Percentiles rank a stretch among this genome's conserved stretches.
Evolutionary conservation across 768 basidiomycete genomes (phyloP).

Genomic region (Calocybe indica): DNA sequence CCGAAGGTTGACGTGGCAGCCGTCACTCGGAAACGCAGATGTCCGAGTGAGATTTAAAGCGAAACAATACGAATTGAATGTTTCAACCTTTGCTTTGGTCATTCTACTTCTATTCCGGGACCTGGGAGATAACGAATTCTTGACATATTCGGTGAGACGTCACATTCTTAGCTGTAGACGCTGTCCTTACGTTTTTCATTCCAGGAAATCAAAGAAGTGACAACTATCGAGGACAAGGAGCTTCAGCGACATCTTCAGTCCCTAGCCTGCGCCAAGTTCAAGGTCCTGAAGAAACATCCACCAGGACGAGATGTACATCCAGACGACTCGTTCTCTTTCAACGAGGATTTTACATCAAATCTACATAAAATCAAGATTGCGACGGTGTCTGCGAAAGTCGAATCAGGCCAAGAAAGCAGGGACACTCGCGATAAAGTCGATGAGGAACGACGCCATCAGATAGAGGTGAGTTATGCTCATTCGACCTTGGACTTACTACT

Average conservation of each 20-base stretch:
- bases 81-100: conserved; percentile 84
- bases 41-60: conserved; percentile 77
- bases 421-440: conserved; percentile 90
- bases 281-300: conserved; percentile 88
- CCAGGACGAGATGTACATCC: conserved; percentile 75
- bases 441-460: conserved; percentile 85
- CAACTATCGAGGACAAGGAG: conserved; percentile 68
- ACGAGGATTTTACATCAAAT: conserved; percentile 69
- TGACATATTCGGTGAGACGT: conserved; percentile 67
- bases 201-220: conserved; percentile 81
- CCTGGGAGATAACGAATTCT: conserved; percentile 54
- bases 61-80: conserved; percentile 83
- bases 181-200: neutral
- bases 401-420: conserved; percentile 79
- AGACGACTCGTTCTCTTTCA: conserved; percentile 87
- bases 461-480: conserved; percentile 55
- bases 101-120: conserved; percentile 86
- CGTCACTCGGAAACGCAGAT: conserved; percentile 86
- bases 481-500: conserved; percentile 1
- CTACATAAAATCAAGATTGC: conserved; percentile 91
- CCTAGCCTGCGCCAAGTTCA: conserved; percentile 91
- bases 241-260: conserved; percentile 93
- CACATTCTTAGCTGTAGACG: neutral
- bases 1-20: conserved; percentile 87
- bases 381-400: conserved; percentile 83